These are phyloP conservation scores for Zoysia japonica DNA, from an alignment of 176 grass and related monocot genomes.

Conservation along the genomic window DNA sequence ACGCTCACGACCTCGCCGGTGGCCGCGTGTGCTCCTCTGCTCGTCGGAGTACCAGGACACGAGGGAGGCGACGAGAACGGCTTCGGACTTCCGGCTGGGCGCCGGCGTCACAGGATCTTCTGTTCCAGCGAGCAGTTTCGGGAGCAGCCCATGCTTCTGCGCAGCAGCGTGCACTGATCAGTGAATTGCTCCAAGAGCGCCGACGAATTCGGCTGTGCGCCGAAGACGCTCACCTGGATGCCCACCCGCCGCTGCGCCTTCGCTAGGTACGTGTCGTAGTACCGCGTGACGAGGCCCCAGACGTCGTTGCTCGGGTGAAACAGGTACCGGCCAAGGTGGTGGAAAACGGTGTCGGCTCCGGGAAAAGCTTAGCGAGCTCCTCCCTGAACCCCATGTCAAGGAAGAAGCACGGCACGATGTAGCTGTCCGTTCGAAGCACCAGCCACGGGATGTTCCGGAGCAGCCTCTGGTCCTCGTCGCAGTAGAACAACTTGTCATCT, in stretches of 20 bases:
- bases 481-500: constrained; percentile 49
- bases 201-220: background rate
- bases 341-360: constrained; percentile 63
- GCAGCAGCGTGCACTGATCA: background rate
- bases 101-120: background rate
- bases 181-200: constrained; percentile 46
- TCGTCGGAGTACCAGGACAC: constrained; percentile 49
- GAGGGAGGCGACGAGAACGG: constrained; percentile 49
- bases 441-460: constrained; percentile 55
- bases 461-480: constrained; percentile 60
- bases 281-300: constrained; percentile 70
- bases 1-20: constrained; percentile 50
- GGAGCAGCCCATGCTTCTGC: constrained; percentile 27
- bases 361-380: constrained; percentile 58
- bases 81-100: background rate
- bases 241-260: constrained; percentile 41
- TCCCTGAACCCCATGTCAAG: constrained; percentile 39
- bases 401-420: constrained; percentile 61
- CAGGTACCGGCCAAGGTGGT: constrained; percentile 62
- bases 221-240: constrained; percentile 59
- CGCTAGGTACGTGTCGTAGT: constrained; percentile 50
- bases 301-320: constrained; percentile 69
- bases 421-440: constrained; percentile 53
- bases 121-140: background rate
- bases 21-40: constrained; percentile 42